phyloP scores from a whole-genome alignment of 2,329 filamentous ascomycete species.

The Pseudocercospora musae region DNA sequence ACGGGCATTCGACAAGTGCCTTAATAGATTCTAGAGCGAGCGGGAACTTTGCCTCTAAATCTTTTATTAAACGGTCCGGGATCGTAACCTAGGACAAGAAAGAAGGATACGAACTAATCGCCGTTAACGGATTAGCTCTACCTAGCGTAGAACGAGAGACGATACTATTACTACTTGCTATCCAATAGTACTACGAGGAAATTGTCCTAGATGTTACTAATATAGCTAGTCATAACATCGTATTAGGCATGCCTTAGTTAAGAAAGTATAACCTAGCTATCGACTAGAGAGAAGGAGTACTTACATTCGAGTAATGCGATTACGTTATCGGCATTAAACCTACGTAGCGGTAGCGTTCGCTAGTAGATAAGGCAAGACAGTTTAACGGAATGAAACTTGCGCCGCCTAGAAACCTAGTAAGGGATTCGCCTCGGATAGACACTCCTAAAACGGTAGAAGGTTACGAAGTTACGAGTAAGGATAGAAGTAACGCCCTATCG shows the following conservation, averaged over 20 bases:
- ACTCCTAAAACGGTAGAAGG: background rate
- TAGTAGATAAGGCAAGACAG: slow-evolving; percentile 5
- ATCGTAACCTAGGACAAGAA: background rate
- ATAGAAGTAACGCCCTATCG: background rate
- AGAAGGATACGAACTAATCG: background rate
- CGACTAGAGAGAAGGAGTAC: slow-evolving; percentile 7
- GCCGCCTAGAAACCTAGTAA: background rate
- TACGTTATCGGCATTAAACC: slow-evolving; percentile 1
- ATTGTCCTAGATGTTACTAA: slow-evolving; percentile 11
- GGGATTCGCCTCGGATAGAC: background rate
- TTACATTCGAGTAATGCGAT: slow-evolving; percentile 2
- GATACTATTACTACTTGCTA: slow-evolving; percentile 2
- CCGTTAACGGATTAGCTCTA: background rate
- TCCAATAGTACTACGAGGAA: slow-evolving; percentile 8
- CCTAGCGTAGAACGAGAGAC: slow-evolving; percentile 1
- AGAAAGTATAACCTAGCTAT: too few species aligned
- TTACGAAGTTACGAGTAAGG: background rate
- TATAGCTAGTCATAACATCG: slow-evolving; percentile 14
- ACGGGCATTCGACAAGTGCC: too few species aligned
- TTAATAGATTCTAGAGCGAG: slow-evolving; percentile 4
- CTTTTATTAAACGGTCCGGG: background rate
- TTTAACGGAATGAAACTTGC: background rate
- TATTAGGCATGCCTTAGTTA: too few species aligned
- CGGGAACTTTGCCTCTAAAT: slow-evolving; percentile 1
- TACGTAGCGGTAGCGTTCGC: background rate